Percentiles rank a stretch among this genome's conserved stretches.
Evolutionary conservation across 164 flowering plant genomes (phyloP).

Genomic region (Protea cynaroides): DNA sequence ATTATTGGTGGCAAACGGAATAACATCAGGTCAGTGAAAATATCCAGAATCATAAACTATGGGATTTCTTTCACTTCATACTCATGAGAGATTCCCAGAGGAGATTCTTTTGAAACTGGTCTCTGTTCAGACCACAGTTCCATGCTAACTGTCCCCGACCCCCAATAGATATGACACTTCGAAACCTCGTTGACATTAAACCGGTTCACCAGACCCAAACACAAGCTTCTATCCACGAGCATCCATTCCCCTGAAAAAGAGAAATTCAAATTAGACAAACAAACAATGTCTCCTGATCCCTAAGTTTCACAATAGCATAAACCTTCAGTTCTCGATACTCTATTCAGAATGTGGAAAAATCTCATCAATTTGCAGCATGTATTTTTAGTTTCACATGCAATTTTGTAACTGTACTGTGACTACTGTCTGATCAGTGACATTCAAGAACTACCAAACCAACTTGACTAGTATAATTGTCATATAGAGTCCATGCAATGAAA

Average conservation of each 20-base stretch:
- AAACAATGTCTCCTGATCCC: neutral
- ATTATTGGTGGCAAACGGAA: no score
- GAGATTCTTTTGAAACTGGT: conserved; percentile 77
- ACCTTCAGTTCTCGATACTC: neutral
- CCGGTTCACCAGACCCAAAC: conserved; percentile 55
- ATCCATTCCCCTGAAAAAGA: conserved; percentile 76
- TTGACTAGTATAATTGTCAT: neutral
- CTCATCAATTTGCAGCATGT: neutral
- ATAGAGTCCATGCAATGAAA: neutral
- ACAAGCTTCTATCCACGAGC: conserved; percentile 65
- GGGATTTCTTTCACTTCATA: conserved; percentile 53
- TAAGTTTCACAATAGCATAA: no score
- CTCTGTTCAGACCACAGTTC: conserved; percentile 90
- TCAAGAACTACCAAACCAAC: neutral
- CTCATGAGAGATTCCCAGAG: conserved; percentile 58
- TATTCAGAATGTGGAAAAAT: neutral
- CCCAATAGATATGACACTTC: conserved; percentile 84
- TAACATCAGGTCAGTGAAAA: no score
- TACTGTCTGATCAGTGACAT: neutral
- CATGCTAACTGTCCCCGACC: conserved; percentile 73
- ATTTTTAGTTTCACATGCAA: neutral
- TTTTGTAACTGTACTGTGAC: neutral
- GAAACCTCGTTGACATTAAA: conserved; percentile 49
- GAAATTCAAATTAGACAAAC: neutral
- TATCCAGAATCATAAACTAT: conserved; percentile 9